Evolutionary conservation across 2,329 filamentous ascomycete species (phyloP), one percentile per base, ranked within the genome.

Genomic region (Aspergillus bombycis): DNA sequence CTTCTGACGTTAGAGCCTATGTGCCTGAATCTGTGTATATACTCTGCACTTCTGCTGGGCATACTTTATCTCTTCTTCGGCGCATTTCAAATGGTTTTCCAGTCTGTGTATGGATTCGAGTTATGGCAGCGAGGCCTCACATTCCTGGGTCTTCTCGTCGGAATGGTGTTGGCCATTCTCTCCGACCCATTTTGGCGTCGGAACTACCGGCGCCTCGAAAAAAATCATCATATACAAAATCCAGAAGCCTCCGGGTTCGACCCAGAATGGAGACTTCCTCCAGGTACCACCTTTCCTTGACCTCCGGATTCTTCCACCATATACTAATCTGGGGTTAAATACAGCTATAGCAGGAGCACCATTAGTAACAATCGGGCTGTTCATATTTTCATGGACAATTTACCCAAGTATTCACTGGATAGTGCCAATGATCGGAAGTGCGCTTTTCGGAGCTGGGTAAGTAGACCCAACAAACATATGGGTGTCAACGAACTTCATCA

Each of bases 51-150:
- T 60, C 81, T 97, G 16, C 83, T 97, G 8, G 94, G 93, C 6
- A 90, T 96, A 50, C 80, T 97, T 3, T 97, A 97, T 74, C 86
- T 97, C 38, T 96, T 96, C 82, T 96, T 96, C 75, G 93, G 93
- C 23, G 93, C 93, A 0, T 96, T 97, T 71, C 86, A 90, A 5
- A 81, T 96, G 48, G 88, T 97, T 16, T 97, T 97, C 72, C 76
- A 83, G 30, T 85, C 84, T 52, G 88, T 90, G 53, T 90, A 96
- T 75, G 88, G 86, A 21, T 93, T 97, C 80, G 88, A 87, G 59
- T 81, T 93, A 12, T 95, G 90, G 83, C 91, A 96, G 77, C 83
- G 87, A 14, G 94, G 93, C 19, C 79, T 95, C 61, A 85, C 88
- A 12, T 97, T 97, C 76, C 72, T 95, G 50, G 81, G 82, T 26